A percentile compares a stretch with the other conserved stretches of the same genome.
Conservation (phyloP, 208 protist genomes). For the Blastocrithidia nonstop region DNA sequence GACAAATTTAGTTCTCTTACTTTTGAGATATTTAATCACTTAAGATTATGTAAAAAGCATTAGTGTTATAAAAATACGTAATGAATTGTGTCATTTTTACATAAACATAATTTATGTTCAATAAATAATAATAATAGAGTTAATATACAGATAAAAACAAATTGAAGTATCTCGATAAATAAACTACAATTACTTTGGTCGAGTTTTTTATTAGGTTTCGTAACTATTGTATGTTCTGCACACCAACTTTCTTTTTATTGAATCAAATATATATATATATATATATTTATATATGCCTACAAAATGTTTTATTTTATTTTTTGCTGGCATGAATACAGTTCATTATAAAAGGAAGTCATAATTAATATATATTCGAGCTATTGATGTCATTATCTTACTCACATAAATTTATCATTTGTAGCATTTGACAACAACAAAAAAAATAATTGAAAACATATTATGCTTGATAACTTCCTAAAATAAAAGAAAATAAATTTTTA, state of each 20-base stretch:
- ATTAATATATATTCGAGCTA: not conserved
- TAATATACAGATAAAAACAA: slow-evolving; percentile 2
- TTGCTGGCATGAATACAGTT: not conserved
- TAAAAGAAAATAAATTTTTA: not conserved
- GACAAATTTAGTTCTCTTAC: too few species aligned
- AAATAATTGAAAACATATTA: not conserved
- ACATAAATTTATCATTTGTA: slow-evolving; percentile 1
- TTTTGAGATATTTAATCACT: too few species aligned
- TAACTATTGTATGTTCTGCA: not conserved
- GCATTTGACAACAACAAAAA: not conserved
- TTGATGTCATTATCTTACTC: slow-evolving; percentile 1
- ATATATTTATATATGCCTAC: slow-evolving; percentile 3
- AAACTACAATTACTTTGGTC: too few species aligned
- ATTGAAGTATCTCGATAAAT: not conserved
- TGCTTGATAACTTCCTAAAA: not conserved
- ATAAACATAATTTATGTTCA: not conserved
- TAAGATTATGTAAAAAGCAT: slow-evolving; percentile 1
- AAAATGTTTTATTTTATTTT: slow-evolving; percentile 2
- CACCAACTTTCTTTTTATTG: not conserved
- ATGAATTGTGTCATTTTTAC: not conserved
- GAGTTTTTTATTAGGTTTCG: too few species aligned
- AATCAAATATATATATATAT: slow-evolving; percentile 3
- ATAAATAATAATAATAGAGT: not conserved
- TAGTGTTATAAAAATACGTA: not conserved
- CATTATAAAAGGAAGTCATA: not conserved